These are phyloP conservation scores for Ceratocystis harringtonii DNA, from an alignment of 2,329 filamentous ascomycete species.

Conservation along the genomic window DNA sequence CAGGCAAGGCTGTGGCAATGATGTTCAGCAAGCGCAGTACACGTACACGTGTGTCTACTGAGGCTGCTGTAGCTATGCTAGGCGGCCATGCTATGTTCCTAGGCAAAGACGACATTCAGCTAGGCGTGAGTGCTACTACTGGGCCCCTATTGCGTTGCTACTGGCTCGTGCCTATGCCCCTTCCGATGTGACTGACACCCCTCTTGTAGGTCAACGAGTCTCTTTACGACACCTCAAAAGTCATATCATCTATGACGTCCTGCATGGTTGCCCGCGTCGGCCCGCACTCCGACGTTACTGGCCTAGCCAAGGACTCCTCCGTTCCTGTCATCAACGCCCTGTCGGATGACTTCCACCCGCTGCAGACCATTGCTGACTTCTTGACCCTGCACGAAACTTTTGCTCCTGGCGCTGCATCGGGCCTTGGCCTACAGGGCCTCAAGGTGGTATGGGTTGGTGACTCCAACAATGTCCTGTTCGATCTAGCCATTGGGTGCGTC, in stretches of 20 bases:
- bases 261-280: constrained; percentile 70
- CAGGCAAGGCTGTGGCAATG: constrained; percentile 75
- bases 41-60: constrained; percentile 81
- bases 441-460: constrained; percentile 96
- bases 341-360: constrained; percentile 80
- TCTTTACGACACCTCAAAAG: constrained; percentile 76
- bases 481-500: constrained; percentile 72
- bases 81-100: constrained; percentile 94
- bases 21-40: constrained; percentile 96
- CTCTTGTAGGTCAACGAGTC: constrained; percentile 67
- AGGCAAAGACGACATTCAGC: constrained; percentile 87
- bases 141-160: too few species aligned
- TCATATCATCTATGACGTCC: constrained; percentile 87
- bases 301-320: constrained; percentile 54
- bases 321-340: constrained; percentile 80
- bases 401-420: constrained; percentile 22
- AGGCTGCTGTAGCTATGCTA: constrained; percentile 75
- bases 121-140: constrained; percentile 49
- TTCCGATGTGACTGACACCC: not conserved
- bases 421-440: constrained; percentile 59
- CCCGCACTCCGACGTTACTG: constrained; percentile 58
- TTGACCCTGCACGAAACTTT: constrained; percentile 76
- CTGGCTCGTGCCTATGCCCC: not conserved
- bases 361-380: constrained; percentile 90
- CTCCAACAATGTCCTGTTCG: constrained; percentile 92